Base-by-base conservation (phyloP, 2,329 filamentous ascomycete species). In the Allantophomopsis cytisporea region DNA sequence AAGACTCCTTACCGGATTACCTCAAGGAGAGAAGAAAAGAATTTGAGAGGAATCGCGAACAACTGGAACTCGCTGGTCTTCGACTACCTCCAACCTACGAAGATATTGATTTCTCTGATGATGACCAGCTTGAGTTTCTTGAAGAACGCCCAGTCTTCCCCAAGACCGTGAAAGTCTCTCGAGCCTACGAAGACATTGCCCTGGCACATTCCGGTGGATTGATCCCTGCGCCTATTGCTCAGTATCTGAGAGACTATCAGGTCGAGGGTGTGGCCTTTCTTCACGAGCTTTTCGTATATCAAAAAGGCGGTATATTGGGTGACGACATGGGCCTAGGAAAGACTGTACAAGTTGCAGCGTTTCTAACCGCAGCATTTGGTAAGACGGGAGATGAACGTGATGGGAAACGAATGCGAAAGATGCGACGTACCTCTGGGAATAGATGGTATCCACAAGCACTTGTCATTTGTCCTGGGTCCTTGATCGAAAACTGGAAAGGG, bases 311-410 rank as follows among this genome's bases (percentile, higher is more conserved):
- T 2, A 83, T 98, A 16, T 68, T 98, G 0, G 52, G 89, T 3
- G 91, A 98, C 54, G 91, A 98, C 53, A 98, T 98, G 91, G 91
- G 91, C 15, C 61, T 98, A 23, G 91, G 91, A 1, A 98, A 98
- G 60, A 98, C 91, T 0, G 85, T 98, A 2, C 91, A 98, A 58
- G 85, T 98, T 18, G 91, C 87, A 41, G 83, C 88, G 0, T 96
- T 98, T 47, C 65, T 98, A 16, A 84, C 86, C 0, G 86, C 79
- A 1, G 88, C 87, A 0, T 98, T 94, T 55, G 91, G 91, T 7
- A 98, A 98, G 61, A 93, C 83, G 1, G 89, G 80, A 1, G 89
- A 94, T 50, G 81, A 88, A 55, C 69, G 86, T 38, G 91, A 98
- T 51, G 66, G 63, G 4, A 93, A 93, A 55, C 71, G 86, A 15